These are phyloP conservation scores for Euphorbia peplus DNA, from an alignment of 345 rosid genomes.

Conservation along the genomic window DNA sequence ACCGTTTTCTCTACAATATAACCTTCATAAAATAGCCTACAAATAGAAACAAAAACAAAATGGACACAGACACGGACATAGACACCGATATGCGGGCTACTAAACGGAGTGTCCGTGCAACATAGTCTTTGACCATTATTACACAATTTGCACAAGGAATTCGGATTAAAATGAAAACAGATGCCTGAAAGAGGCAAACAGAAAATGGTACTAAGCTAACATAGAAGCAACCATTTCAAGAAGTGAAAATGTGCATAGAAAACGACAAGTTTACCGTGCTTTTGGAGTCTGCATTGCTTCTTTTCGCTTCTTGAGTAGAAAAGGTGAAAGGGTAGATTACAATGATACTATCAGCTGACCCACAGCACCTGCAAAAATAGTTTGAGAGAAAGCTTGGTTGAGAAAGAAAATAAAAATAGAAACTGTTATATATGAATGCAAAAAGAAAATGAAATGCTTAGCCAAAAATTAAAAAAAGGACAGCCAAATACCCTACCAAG, in stretches of 20 bases:
- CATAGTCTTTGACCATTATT: constrained; percentile 1
- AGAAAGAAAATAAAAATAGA: constrained; percentile 35
- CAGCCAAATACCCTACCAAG: constrained; percentile 46
- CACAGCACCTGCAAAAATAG: constrained; percentile 47
- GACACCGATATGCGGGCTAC: no score
- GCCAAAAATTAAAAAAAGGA: constrained; percentile 20
- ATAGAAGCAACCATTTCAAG: not conserved
- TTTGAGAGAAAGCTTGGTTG: constrained; percentile 29
- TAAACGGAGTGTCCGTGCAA: no score
- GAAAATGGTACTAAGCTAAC: not conserved
- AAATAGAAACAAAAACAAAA: no score
- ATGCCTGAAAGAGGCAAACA: no score
- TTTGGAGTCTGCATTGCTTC: constrained; percentile 82
- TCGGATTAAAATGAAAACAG: no score
- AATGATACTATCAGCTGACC: constrained; percentile 43
- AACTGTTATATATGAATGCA: constrained; percentile 31
- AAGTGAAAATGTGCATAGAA: not conserved
- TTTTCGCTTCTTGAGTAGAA: constrained; percentile 25
- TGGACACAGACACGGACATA: no score
- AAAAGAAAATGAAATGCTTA: constrained; percentile 11
- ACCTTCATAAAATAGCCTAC: no score
- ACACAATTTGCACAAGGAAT: constrained; percentile 3
- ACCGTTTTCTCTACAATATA: no score
- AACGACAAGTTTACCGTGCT: constrained; percentile 50
- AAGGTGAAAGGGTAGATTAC: constrained; percentile 15